Evolutionary conservation across 1,284 basidiomycete genomes (phyloP).

Genomic region (Rhodotorula sp.): DNA sequence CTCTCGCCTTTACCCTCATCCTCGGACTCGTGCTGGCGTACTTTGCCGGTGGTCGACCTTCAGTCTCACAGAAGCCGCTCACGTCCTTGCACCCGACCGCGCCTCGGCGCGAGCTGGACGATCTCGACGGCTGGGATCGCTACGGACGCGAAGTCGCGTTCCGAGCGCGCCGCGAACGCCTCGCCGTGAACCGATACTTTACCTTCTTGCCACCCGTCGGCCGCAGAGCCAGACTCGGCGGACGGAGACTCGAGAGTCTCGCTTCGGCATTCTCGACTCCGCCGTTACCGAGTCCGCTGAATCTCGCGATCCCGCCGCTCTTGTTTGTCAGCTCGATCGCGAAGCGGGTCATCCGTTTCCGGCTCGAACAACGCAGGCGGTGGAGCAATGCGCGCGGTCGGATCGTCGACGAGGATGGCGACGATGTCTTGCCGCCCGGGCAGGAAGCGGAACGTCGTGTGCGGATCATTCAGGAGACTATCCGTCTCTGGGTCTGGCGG

Average conservation of each 20-base stretch:
- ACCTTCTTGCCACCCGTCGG: slow-evolving; percentile 31
- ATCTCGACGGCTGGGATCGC: slow-evolving; percentile 41
- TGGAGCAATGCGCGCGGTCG: background rate
- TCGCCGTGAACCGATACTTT: slow-evolving; percentile 40
- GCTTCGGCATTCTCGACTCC: slow-evolving; percentile 36
- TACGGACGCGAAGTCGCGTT: slow-evolving; percentile 42
- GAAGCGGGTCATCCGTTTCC: slow-evolving; percentile 4
- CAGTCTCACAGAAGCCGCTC: slow-evolving; percentile 28
- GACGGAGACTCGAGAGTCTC: slow-evolving; percentile 13
- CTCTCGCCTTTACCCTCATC: slow-evolving; percentile 39
- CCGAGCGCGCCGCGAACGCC: slow-evolving; percentile 34
- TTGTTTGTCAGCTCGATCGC: slow-evolving; percentile 7
- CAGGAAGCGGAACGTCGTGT: slow-evolving; percentile 23
- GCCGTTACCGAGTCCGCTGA: slow-evolving; percentile 34
- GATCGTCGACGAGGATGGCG: background rate
- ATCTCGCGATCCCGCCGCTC: slow-evolving; percentile 22
- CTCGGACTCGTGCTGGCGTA: slow-evolving; percentile 41
- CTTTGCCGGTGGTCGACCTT: slow-evolving; percentile 40
- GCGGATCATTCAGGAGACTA: slow-evolving; percentile 27
- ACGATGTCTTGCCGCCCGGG: slow-evolving; percentile 5
- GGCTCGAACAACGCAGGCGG: background rate
- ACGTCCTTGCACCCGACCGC: background rate
- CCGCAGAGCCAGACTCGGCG: background rate
- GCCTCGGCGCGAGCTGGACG: slow-evolving; percentile 33
- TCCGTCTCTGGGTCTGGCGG: slow-evolving; percentile 38